Evolutionary conservation across 2,329 filamentous ascomycete genomes (phyloP), one percentile per base, ranked within the genome.

Genomic region (Aspergillus sp.): DNA sequence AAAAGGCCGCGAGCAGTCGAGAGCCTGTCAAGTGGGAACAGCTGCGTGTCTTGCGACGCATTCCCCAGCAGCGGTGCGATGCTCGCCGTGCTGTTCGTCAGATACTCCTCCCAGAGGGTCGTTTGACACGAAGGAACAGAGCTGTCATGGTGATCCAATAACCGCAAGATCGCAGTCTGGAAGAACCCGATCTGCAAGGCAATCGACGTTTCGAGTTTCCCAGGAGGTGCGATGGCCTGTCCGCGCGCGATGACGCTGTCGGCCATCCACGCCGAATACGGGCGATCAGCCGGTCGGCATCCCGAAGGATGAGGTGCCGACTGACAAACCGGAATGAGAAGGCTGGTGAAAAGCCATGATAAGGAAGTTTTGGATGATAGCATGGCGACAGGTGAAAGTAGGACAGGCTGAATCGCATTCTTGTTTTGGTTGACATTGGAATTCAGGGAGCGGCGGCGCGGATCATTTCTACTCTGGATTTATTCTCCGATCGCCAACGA

Each of bases 251-350:
- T 69, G 51, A 71, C 60, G 50, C 68, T 70, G 36, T 71, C 68
- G 36, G 69, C 68, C 68, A 71, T 69, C 61, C 68, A 64, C 20
- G 61, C 62, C 4, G 69, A 71, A 31, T 68, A 70, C 6, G 66
- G 65, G 12, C 63, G 63, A 14, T 47, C 6, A 18, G 49, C 39
- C 4, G 12, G 20, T 32, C 57, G 42, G 29, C 58, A 60, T 16
- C 32, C 32, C 32, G 52, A 22, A 3, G 54, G 12, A 6, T n/a
- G n/a, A 2, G 29, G 6, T 12, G 53, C 16, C 36, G 36, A n/a
- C 14, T 16, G 16, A 14, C 36, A 16, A 16, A 3, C 6, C 16
- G 14, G 36, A 3, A 42, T n/a, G 36, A 42, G 36, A 9, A 42
- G 36, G 36, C 36, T 42, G 10, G 32, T 36, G 2, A 42, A 14